Conservation (phyloP, 176 grass and related monocot genomes). For the Cenchrus fungigraminus region DNA sequence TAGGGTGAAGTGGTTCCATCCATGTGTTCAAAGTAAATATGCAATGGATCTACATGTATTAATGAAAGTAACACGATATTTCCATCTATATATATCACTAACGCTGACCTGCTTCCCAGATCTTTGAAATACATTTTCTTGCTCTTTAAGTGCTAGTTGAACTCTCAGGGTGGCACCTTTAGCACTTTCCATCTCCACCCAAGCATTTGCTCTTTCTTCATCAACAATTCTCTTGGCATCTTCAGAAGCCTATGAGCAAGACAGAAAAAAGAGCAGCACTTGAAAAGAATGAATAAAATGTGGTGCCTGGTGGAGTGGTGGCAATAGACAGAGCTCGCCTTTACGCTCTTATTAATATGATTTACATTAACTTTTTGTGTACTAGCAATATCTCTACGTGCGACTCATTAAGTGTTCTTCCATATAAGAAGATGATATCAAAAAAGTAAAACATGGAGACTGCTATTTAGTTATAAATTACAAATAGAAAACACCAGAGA, state of each 20-base stretch:
- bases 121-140: conserved; percentile 49
- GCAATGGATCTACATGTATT: not conserved
- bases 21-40: conserved; percentile 10
- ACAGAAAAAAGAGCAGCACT: conserved; percentile 14
- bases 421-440: not conserved
- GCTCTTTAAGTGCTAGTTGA: conserved; percentile 64
- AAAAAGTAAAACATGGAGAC: conserved; percentile 7
- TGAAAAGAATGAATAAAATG: conserved; percentile 12
- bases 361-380: too few relatives aligned
- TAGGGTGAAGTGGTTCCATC: not conserved
- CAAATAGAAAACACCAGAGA: not conserved
- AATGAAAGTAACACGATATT: not conserved
- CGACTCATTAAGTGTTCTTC: not conserved
- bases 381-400: too few relatives aligned
- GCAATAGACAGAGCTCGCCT: not conserved
- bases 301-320: not conserved
- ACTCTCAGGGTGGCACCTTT: conserved; percentile 67
- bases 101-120: conserved; percentile 58
- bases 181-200: conserved; percentile 64
- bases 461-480: not conserved
- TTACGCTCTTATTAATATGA: too few relatives aligned
- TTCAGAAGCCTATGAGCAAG: conserved; percentile 72
- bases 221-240: conserved; percentile 78
- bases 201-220: conserved; percentile 76
- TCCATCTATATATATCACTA: conserved; percentile 22